These are phyloP conservation scores for Pleurotus sapidus DNA, from an alignment of 768 basidiomycete genomes.

Conservation along the genomic window DNA sequence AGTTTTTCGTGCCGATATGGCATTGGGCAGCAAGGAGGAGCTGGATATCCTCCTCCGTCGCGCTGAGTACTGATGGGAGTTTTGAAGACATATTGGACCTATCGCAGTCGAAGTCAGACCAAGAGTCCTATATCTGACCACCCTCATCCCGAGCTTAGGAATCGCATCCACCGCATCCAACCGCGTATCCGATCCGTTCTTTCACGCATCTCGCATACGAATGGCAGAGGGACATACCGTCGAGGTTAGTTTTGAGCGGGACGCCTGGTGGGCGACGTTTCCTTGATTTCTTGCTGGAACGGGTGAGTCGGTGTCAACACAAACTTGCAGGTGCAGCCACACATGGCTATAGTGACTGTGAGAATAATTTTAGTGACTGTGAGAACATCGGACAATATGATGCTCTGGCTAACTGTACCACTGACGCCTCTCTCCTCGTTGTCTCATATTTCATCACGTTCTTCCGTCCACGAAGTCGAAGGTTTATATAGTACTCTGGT, in stretches of 20 bases:
- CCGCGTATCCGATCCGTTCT: slow-evolving; percentile 38
- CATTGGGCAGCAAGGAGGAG: slow-evolving; percentile 92
- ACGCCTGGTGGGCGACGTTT: slow-evolving; percentile 45
- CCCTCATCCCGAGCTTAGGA: neutral
- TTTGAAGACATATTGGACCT: slow-evolving; percentile 73
- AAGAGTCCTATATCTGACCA: neutral
- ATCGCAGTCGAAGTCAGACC: slow-evolving; percentile 12
- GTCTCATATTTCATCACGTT: too few relatives aligned
- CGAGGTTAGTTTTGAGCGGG: slow-evolving; percentile 34
- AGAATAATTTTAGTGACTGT: neutral
- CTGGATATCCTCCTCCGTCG: slow-evolving; percentile 97
- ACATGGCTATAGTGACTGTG: slow-evolving; percentile 1
- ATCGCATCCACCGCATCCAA: slow-evolving; percentile 3
- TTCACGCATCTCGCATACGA: slow-evolving; percentile 15
- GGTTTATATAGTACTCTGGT: too few relatives aligned
- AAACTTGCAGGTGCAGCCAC: slow-evolving; percentile 3
- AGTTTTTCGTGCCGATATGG: slow-evolving; percentile 98
- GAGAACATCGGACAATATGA: neutral
- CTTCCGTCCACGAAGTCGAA: too few relatives aligned
- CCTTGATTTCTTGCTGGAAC: slow-evolving; percentile 17
- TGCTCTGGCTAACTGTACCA: too few relatives aligned
- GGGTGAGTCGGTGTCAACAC: slow-evolving; percentile 5
- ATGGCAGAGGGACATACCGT: slow-evolving; percentile 36
- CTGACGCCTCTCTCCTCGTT: too few relatives aligned
- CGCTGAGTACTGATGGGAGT: slow-evolving; percentile 89